Base-by-base conservation (phyloP, 805 yeast species). In the Yamadazyma philogaea region DNA sequence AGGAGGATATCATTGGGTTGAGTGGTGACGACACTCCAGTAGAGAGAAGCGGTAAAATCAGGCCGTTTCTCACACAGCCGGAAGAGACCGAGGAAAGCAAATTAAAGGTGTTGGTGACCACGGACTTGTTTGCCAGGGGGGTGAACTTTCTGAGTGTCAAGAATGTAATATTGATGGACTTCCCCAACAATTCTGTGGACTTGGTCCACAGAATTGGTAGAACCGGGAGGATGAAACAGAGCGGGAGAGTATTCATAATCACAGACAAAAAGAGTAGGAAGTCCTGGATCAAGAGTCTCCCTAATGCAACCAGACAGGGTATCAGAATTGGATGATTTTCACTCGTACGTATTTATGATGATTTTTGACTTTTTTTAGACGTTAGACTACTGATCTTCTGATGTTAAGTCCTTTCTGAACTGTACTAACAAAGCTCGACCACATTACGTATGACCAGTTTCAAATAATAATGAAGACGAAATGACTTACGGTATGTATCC, bases 131-230 rank as follows among this genome's bases (percentile, higher is more conserved):
- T 44, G 90, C 97, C 1, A 73, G 99, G 55, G 99, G 99, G 2
- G 65, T 93, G 43, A 91, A 91, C 56, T 89, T 93, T 64, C 75
- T 77, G 42, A 85, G 85, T 14, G 79, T 93, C 22, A 75, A 89
- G 51, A 89, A 89, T 53, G 87, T 91, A 10, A 72, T 91, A 20
- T 65, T 93, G 39, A 84, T 82, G 67, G 97, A 91, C 57, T 78
- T 89, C 34, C 99, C 99, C 5, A 75, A 77, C 40, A 82, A 84
- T 12, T 78, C 96, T 0, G 82, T 87, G 15, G 98, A 91, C 62
- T 69, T 91, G 46, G 80, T 91, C 16, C 98, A 91, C 60, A 72
- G 99, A 47, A 84, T 87, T 1, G 99, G 99, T 1, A 78, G 99
- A 64, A 91, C 97, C 0, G 97, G 96, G 2, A 70, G 99, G 59